Evolutionary conservation across 2,329 filamentous ascomycete genomes (phyloP).

Genomic region (Trichoderma sp.): DNA sequence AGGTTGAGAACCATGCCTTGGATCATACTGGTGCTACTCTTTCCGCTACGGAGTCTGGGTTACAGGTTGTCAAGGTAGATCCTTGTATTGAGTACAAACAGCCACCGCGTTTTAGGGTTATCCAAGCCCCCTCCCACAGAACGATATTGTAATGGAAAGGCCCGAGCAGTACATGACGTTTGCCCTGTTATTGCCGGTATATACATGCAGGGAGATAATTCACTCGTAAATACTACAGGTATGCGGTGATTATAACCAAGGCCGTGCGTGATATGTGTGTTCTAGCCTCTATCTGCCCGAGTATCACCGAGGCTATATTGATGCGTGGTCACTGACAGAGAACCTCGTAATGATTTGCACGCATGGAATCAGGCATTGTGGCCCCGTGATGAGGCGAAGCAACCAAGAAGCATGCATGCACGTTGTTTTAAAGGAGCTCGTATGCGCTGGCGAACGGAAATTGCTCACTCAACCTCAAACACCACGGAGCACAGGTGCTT

Average conservation of each 20-base stretch:
- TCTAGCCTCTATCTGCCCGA: not conserved
- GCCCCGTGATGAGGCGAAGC: slow-evolving; percentile 9
- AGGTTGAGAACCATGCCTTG: not conserved
- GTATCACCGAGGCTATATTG: not conserved
- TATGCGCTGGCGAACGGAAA: slow-evolving; percentile 10
- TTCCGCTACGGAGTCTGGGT: not conserved
- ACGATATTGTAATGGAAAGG: not conserved
- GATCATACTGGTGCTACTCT: not conserved
- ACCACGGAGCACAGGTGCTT: not conserved
- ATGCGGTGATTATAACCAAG: not conserved
- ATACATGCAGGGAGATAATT: not conserved
- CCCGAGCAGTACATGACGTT: not conserved
- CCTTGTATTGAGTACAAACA: not conserved
- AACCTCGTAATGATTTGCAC: not conserved
- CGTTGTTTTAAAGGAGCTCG: not conserved
- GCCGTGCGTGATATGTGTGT: not conserved
- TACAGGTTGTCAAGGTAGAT: not conserved
- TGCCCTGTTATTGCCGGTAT: not conserved
- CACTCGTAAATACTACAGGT: not conserved
- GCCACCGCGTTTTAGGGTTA: not conserved
- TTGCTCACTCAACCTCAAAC: slow-evolving; percentile 14
- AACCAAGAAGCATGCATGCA: not conserved
- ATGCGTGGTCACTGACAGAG: not conserved
- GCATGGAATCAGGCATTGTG: not conserved
- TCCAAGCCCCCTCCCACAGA: not conserved